phyloP scores from a whole-genome alignment of 1,284 basidiomycete genomes.

The Phlebopus sp. region DNA sequence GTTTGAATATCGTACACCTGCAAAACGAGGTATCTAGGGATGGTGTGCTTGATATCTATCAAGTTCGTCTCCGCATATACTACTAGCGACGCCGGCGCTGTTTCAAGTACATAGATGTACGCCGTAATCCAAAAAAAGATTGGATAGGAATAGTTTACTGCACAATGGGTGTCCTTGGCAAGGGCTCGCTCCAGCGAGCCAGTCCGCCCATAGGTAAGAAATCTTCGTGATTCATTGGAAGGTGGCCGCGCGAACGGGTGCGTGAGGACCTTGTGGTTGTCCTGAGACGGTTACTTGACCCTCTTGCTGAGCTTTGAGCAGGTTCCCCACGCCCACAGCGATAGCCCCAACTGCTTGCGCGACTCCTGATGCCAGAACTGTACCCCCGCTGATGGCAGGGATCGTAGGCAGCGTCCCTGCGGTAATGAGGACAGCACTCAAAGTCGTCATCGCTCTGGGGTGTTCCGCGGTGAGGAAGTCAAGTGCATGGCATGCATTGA shows the following conservation, averaged over 20 bases:
- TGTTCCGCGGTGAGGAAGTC: slow-evolving; percentile 71
- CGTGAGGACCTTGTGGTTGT: slow-evolving; percentile 22
- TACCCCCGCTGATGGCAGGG: slow-evolving; percentile 65
- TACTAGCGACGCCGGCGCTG: slow-evolving; percentile 9
- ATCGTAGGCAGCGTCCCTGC: slow-evolving; percentile 69
- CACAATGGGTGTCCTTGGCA: slow-evolving; percentile 19
- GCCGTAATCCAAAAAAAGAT: slow-evolving; percentile 5
- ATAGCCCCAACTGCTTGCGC: slow-evolving; percentile 74
- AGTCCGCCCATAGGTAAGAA: slow-evolving; percentile 7
- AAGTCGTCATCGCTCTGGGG: slow-evolving; percentile 68
- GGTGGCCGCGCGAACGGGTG: slow-evolving; percentile 30
- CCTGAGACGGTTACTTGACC: slow-evolving; percentile 32
- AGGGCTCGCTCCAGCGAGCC: slow-evolving; percentile 22
- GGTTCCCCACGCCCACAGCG: slow-evolving; percentile 64
- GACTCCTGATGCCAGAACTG: slow-evolving; percentile 64
- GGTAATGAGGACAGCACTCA: slow-evolving; percentile 73
- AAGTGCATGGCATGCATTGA: slow-evolving; percentile 70
- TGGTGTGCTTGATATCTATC: slow-evolving; percentile 13
- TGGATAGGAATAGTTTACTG: slow-evolving; percentile 22
- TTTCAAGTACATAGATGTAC: slow-evolving; percentile 7
- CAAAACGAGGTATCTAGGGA: slow-evolving; percentile 16
- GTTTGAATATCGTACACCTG: slow-evolving; percentile 17
- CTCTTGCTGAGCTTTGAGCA: slow-evolving; percentile 44
- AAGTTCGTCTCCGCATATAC: slow-evolving; percentile 7
- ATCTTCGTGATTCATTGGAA: slow-evolving; percentile 22